Evolutionary conservation across 2,329 filamentous ascomycete genomes (phyloP).

Genomic region (Epichloe uncinata): DNA sequence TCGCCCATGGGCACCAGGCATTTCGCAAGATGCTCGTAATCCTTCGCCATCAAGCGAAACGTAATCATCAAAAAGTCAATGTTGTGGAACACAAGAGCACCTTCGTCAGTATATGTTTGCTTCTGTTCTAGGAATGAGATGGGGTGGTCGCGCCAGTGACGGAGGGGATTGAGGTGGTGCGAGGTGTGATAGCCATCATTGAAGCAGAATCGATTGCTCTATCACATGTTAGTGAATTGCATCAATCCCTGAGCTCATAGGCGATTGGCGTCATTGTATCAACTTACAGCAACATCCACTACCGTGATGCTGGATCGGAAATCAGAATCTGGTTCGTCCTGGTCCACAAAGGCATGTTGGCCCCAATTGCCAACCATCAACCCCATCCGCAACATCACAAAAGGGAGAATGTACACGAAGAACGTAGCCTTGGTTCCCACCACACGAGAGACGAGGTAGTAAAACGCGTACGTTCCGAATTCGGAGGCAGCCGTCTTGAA

Average conservation of each 20-base stretch:
- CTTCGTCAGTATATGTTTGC: constrained; percentile 48
- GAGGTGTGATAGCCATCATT: constrained; percentile 76
- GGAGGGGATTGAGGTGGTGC: constrained; percentile 63
- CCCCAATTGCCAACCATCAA: constrained; percentile 79
- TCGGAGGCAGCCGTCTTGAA: constrained; percentile 49
- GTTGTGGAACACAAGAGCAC: constrained; percentile 65
- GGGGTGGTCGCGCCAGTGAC: constrained; percentile 74
- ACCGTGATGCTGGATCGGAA: constrained; percentile 68
- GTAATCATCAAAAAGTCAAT: constrained; percentile 74
- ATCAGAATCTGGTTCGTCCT: constrained; percentile 61
- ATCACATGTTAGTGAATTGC: constrained; percentile 3
- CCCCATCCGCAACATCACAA: constrained; percentile 52
- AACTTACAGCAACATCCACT: constrained; percentile 60
- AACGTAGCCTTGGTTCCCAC: constrained; percentile 42
- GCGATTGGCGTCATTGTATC: neutral
- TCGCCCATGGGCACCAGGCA: constrained; percentile 63
- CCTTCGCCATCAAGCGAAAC: constrained; percentile 51
- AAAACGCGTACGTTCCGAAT: constrained; percentile 37
- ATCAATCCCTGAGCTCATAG: neutral
- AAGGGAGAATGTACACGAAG: constrained; percentile 54
- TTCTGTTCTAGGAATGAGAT: constrained; percentile 59
- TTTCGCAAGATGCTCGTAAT: constrained; percentile 55
- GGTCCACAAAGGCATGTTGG: constrained; percentile 70
- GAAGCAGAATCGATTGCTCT: constrained; percentile 74
- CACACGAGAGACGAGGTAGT: constrained; percentile 33